These are phyloP conservation scores for Hypericum perforatum DNA, from an alignment of 345 rosid genomes.

Conservation along the genomic window DNA sequence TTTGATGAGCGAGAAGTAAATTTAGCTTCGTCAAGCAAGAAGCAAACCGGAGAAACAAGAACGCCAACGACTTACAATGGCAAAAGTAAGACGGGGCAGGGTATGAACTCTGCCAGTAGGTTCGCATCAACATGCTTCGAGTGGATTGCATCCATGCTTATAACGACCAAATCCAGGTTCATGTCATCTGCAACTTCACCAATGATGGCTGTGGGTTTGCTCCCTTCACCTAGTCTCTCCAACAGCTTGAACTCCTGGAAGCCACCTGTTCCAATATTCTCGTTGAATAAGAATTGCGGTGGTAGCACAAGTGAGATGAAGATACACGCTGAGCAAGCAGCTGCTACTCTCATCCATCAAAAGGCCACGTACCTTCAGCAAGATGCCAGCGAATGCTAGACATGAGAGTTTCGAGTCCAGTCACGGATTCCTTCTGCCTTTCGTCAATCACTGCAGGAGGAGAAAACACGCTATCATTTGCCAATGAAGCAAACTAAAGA, in stretches of 20 bases:
- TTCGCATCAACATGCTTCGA: slow-evolving; percentile 95
- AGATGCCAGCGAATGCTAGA: slow-evolving; percentile 91
- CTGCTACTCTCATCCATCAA: no score
- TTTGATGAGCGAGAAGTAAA: no score
- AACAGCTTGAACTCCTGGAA: slow-evolving; percentile 75
- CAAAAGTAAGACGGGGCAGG: slow-evolving; percentile 82
- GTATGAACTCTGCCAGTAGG: slow-evolving; percentile 84
- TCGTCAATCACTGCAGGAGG: slow-evolving; percentile 68
- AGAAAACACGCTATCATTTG: slow-evolving; percentile 12
- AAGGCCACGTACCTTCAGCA: slow-evolving; percentile 43
- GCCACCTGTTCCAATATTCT: slow-evolving; percentile 37
- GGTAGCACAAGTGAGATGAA: no score
- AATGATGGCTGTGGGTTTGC: slow-evolving; percentile 74
- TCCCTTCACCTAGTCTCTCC: slow-evolving; percentile 86
- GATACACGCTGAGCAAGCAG: no score
- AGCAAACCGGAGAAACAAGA: background rate
- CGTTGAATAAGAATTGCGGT: no score
- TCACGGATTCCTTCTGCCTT: slow-evolving; percentile 57
- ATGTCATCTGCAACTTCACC: slow-evolving; percentile 97
- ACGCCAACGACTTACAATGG: slow-evolving; percentile 36
- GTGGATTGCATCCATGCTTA: slow-evolving; percentile 98
- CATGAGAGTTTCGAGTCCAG: slow-evolving; percentile 72
- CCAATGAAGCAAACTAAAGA: slow-evolving; percentile 9
- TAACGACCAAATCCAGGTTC: slow-evolving; percentile 67
- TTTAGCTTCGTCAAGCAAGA: no score